Evolutionary conservation across 1,284 basidiomycete species (phyloP), one percentile per base, ranked within the genome.

Genomic region (Sanghuangporus weigelae): DNA sequence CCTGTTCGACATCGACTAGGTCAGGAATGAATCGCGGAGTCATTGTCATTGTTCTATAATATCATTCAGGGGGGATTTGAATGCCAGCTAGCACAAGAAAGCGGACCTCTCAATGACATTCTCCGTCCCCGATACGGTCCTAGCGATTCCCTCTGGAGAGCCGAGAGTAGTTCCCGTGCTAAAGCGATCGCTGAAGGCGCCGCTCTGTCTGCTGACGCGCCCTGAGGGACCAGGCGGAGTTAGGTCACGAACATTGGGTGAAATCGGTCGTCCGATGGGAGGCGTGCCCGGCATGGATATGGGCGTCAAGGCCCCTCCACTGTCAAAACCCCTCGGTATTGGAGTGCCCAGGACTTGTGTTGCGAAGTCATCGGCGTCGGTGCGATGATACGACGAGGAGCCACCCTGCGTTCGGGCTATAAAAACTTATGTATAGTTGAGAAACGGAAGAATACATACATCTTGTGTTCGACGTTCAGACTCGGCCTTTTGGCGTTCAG

Each of bases 1-100:
- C 94, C 68, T 93, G 87, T 67, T 93, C 91, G 12, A 93, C 83
- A 69, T 96, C 92, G 64, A 96, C 84, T 44, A 93, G 80, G 71
- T 94, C 91, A n/a, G 85, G 82, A 42, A 86, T 76, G 42, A 81
- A 78, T 50, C 86, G 81, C 12, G 89, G 85, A 3, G 84, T 86
- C 70, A 90, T 78, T 58, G 79, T 78, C 55, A 42, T 53, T 16
- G 63, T 63, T n/a, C 59, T 59, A 59, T 38, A 4, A 31, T 3
- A 31, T 3, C 26, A 31, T 31, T 31, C 3, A 31, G 3, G 26
- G 26, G 26, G 26, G 26, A 3, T 31, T 31, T 31, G 26, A 31
- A 31, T 31, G 3, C 3, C 26, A 31, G 26, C 26, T 31, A 31
- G 19, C 49, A 1, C 48, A 48, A 44, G 48, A 7, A 21, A 50